phyloP scores from a whole-genome alignment of 345 rosid species.

The Dimocarpus longan region DNA sequence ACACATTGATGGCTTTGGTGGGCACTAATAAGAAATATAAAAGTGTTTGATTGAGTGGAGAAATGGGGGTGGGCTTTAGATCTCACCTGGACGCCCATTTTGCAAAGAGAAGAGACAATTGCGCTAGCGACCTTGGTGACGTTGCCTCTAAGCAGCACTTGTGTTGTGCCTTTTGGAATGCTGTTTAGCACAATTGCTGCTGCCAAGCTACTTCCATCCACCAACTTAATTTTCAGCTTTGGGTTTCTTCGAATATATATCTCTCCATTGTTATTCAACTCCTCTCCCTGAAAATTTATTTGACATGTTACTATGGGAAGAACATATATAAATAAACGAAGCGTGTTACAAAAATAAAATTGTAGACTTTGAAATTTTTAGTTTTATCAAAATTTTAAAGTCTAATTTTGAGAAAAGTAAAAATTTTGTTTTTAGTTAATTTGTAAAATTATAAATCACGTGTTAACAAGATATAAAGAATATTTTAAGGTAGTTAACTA shows the following conservation, averaged over 20 bases:
- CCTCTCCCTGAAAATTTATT: conserved; percentile 42
- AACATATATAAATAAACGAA: not conserved
- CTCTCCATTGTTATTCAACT: conserved; percentile 51
- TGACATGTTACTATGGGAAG: not conserved
- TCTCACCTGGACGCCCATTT: conserved; percentile 44
- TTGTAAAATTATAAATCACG: not conserved
- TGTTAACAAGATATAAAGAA: too few species aligned
- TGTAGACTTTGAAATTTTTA: too few species aligned
- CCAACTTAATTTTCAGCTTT: conserved; percentile 45
- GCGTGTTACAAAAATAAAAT: too few species aligned
- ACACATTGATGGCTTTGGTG: too few species aligned
- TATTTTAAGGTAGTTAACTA: too few species aligned
- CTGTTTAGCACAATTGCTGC: conserved; percentile 50
- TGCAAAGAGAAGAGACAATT: conserved; percentile 37
- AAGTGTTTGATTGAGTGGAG: not conserved
- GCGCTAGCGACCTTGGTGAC: conserved; percentile 45
- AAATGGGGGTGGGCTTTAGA: not conserved
- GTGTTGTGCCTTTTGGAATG: conserved; percentile 41
- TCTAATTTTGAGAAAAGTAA: too few species aligned
- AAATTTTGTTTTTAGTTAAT: too few species aligned
- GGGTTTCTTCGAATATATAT: conserved; percentile 47
- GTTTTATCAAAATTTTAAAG: too few species aligned
- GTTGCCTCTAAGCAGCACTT: conserved; percentile 45
- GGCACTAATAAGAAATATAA: too few species aligned
- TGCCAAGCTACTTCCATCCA: conserved; percentile 61